Evolutionary conservation across 163 green algal species (phyloP).

Genomic region (Smithsoniella earleae): DNA sequence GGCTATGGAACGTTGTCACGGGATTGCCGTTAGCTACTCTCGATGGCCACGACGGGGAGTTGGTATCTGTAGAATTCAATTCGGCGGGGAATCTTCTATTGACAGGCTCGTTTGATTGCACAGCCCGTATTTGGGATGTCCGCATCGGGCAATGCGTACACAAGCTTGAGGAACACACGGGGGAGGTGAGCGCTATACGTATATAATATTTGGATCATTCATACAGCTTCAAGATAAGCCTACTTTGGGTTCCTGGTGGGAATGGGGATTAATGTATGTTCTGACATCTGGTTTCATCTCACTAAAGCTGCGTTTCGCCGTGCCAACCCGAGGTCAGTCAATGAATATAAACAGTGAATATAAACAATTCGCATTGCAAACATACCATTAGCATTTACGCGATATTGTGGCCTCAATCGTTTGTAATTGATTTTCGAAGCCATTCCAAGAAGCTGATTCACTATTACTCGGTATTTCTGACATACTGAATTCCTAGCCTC

Average conservation of each 20-base stretch:
- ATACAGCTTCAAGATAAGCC: neutral
- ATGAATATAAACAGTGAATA: too few species aligned
- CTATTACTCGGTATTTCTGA: too few species aligned
- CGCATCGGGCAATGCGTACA: constrained; percentile 58
- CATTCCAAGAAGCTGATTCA: too few species aligned
- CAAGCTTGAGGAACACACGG: constrained; percentile 48
- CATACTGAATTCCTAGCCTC: too few species aligned
- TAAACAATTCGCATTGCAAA: too few species aligned
- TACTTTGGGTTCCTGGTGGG: neutral
- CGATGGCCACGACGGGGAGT: constrained; percentile 55
- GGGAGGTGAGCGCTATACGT: constrained; percentile 48
- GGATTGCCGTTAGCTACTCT: constrained; percentile 49
- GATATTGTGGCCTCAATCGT: too few species aligned
- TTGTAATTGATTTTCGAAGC: too few species aligned
- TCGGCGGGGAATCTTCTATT: constrained; percentile 52
- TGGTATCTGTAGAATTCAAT: constrained; percentile 61
- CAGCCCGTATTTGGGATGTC: constrained; percentile 61
- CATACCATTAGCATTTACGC: too few species aligned
- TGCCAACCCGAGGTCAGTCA: too few species aligned
- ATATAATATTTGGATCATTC: constrained; percentile 48
- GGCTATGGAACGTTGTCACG: constrained; percentile 65
- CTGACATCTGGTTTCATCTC: neutral
- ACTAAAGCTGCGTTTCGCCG: too few species aligned
- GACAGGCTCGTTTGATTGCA: constrained; percentile 64
- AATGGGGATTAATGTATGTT: neutral